phyloP scores from a whole-genome alignment of 805 yeast genomes.

The Wickerhamiella sorbophila region DNA sequence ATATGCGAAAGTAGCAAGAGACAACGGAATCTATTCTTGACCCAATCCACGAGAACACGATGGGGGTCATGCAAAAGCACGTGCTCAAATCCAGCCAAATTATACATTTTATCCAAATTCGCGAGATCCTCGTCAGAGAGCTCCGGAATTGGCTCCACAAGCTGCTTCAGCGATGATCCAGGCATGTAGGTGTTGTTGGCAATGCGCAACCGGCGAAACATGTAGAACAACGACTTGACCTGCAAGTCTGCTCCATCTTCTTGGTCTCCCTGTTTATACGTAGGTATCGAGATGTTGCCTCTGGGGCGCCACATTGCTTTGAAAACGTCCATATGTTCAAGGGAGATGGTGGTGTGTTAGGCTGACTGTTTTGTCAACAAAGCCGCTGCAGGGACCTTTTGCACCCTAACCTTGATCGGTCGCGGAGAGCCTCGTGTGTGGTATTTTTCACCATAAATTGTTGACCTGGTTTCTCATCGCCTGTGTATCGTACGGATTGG shows the following conservation, averaged over 20 bases:
- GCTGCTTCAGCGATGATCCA: slow-evolving; percentile 5
- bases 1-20: slow-evolving; percentile 38
- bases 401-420: too few species aligned
- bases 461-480: slow-evolving; percentile 1
- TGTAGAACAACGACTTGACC: slow-evolving; percentile 42
- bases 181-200: slow-evolving; percentile 9
- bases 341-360: not conserved
- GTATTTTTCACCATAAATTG: slow-evolving; percentile 1
- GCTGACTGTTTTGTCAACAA: not conserved
- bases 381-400: too few species aligned
- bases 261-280: slow-evolving; percentile 31
- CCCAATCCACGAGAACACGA: slow-evolving; percentile 50
- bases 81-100: slow-evolving; percentile 31
- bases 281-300: slow-evolving; percentile 32
- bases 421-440: too few species aligned
- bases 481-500: not conserved
- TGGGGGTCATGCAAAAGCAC: slow-evolving; percentile 40
- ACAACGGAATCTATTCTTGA: slow-evolving; percentile 51
- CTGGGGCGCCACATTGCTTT: slow-evolving; percentile 27
- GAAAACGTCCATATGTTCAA: slow-evolving; percentile 19
- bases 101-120: slow-evolving; percentile 44
- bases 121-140: slow-evolving; percentile 18
- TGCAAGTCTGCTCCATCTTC: slow-evolving; percentile 52
- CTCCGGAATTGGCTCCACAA: slow-evolving; percentile 13
- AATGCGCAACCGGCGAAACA: slow-evolving; percentile 33